Evolutionary conservation across 192 early-diverging fungal species (phyloP).

Genomic region (Umbelopsis sp.): DNA sequence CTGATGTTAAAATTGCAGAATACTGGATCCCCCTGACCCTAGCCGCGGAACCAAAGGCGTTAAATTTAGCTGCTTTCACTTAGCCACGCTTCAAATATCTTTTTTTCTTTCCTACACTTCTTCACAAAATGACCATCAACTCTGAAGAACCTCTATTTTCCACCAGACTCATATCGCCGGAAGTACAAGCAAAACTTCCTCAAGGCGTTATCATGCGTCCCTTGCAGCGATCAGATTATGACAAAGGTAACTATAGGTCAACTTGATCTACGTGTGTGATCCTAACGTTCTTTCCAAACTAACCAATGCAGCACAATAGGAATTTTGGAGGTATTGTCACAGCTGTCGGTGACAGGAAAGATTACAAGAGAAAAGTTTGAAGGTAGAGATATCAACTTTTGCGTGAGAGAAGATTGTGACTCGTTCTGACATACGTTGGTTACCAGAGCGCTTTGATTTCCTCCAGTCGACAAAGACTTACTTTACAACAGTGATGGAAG

Average conservation of each 20-base stretch:
- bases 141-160: not conserved
- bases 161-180: slow-evolving; percentile 64
- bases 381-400: slow-evolving; percentile 38
- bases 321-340: slow-evolving; percentile 63
- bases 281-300: not conserved
- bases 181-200: slow-evolving; percentile 60
- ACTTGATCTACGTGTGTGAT: not conserved
- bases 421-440: not conserved
- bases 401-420: not conserved
- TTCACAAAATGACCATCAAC: not conserved
- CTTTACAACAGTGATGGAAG: slow-evolving; percentile 88
- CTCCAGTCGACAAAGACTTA: slow-evolving; percentile 70
- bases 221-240: slow-evolving; percentile 74
- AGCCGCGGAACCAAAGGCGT: not conserved
- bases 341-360: slow-evolving; percentile 79
- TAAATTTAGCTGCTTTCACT: not conserved
- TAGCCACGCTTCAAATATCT: not conserved
- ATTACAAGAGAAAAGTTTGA: slow-evolving; percentile 71
- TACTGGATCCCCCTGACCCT: not conserved
- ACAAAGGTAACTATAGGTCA: slow-evolving; percentile 46
- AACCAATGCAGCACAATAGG: slow-evolving; percentile 26
- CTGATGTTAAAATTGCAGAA: not conserved
- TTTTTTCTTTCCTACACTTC: not conserved
- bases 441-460: slow-evolving; percentile 70
- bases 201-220: slow-evolving; percentile 76